These are phyloP conservation scores for Gryganskiella cystojenkinii DNA, from an alignment of 192 early-diverging fungal species.

Conservation along the genomic window DNA sequence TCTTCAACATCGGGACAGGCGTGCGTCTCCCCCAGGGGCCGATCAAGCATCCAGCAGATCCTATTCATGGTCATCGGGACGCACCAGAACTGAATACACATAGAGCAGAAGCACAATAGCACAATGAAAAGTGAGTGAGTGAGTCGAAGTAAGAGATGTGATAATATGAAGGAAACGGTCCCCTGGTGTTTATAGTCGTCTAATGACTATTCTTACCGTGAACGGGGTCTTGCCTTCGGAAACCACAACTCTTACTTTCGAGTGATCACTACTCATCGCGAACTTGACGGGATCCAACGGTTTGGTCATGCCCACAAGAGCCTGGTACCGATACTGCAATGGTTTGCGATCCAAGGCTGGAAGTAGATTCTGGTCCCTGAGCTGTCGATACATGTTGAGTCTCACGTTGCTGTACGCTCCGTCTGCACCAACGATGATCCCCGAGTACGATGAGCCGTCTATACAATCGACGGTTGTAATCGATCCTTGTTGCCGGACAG, in stretches of 20 bases:
- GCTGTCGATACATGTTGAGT: slow-evolving; percentile 17
- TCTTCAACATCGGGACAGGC: slow-evolving; percentile 41
- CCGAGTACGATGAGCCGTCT: slow-evolving; percentile 16
- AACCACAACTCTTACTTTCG: slow-evolving; percentile 16
- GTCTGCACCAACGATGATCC: slow-evolving; percentile 34
- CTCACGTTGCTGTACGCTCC: slow-evolving; percentile 36
- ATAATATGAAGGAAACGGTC: not conserved
- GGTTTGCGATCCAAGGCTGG: slow-evolving; percentile 6
- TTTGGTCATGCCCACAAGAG: slow-evolving; percentile 36
- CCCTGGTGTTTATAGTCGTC: not conserved
- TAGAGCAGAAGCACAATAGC: no score
- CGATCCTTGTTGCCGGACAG: slow-evolving; percentile 2
- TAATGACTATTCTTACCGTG: slow-evolving; percentile 18
- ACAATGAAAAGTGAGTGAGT: not conserved
- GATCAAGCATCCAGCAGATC: slow-evolving; percentile 42
- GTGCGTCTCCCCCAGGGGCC: not conserved
- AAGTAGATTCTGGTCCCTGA: not conserved
- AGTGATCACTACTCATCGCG: slow-evolving; percentile 1
- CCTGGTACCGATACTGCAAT: slow-evolving; percentile 11
- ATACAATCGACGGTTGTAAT: slow-evolving; percentile 13
- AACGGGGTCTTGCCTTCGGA: slow-evolving; percentile 25
- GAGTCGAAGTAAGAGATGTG: not conserved
- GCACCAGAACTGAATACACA: slow-evolving; percentile 52
- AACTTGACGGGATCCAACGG: slow-evolving; percentile 26
- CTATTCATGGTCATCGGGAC: slow-evolving; percentile 35